Evolutionary conservation across 2,329 filamentous ascomycete genomes (phyloP).

Genomic region (Tolypocladium nubicola): DNA sequence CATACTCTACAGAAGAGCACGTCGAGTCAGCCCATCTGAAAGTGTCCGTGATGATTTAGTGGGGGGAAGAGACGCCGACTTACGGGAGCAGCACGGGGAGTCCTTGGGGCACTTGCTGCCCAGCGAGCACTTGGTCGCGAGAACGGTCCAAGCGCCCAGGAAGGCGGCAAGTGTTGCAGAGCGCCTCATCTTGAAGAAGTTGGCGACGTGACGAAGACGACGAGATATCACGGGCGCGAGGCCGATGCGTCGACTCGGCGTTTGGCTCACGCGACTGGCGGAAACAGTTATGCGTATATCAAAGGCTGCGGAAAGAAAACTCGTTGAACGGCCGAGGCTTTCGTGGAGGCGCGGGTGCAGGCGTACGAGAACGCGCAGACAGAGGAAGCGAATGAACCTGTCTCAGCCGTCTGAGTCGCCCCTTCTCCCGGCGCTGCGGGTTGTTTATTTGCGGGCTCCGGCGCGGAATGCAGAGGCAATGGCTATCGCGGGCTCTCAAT

Average conservation of each 20-base stretch:
- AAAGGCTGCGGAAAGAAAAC: too few species aligned
- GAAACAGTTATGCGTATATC: background rate
- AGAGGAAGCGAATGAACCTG: background rate
- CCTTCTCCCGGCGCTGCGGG: background rate
- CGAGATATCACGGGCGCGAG: too few species aligned
- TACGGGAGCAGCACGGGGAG: conserved; percentile 72
- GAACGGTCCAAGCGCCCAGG: conserved; percentile 18
- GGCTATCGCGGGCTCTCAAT: background rate
- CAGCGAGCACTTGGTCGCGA: conserved; percentile 32
- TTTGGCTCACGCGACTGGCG: background rate
- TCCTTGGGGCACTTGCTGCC: conserved; percentile 57
- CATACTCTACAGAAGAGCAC: conserved; percentile 55
- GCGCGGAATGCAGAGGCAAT: background rate
- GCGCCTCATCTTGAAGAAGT: conserved; percentile 17
- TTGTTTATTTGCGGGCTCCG: background rate
- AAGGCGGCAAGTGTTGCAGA: conserved; percentile 19
- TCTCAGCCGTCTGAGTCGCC: background rate
- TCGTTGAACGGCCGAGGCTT: background rate
- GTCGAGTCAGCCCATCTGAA: background rate
- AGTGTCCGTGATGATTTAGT: background rate
- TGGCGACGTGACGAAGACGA: background rate
- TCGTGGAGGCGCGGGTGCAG: background rate
- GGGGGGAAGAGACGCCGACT: conserved; percentile 23
- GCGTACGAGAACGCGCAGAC: too few species aligned
- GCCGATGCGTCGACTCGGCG: background rate